Percentiles rank a stretch among this genome's conserved stretches.
Evolutionary conservation across 345 rosid species (phyloP).

Genomic region (Leavenworthia alabamica): DNA sequence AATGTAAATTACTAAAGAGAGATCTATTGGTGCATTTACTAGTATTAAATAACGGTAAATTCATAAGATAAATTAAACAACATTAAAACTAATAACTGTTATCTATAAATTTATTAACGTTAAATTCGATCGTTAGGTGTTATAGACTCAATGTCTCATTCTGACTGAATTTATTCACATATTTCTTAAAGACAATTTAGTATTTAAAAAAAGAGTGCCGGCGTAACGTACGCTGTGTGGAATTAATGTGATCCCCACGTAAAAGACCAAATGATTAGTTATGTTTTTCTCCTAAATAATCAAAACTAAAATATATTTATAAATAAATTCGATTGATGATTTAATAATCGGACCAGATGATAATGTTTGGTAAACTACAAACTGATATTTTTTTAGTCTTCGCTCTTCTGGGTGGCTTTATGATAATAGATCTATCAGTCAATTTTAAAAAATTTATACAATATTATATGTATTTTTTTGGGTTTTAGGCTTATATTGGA

Average conservation of each 20-base stretch:
- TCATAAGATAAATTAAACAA: background rate
- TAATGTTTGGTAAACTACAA: background rate
- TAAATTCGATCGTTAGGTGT: background rate
- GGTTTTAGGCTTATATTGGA: background rate
- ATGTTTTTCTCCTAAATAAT: slow-evolving; percentile 10
- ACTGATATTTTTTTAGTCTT: background rate
- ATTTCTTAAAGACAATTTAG: background rate
- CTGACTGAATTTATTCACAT: no score
- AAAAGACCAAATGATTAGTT: slow-evolving; percentile 34
- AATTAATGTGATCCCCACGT: slow-evolving; percentile 30
- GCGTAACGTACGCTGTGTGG: slow-evolving; percentile 27
- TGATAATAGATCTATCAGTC: background rate
- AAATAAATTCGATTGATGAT: background rate
- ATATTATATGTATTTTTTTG: background rate
- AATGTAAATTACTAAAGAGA: background rate
- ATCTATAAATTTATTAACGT: background rate
- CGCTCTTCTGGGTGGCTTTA: background rate
- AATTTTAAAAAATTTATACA: background rate
- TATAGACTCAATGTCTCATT: background rate
- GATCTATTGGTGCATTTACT: background rate
- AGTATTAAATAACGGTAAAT: background rate
- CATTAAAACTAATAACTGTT: background rate
- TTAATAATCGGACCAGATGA: slow-evolving; percentile 4
- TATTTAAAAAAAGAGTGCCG: background rate
- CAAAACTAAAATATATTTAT: background rate